Evolutionary conservation across 2,329 filamentous ascomycete genomes (phyloP).

Genomic region (Trichoderma pleuroti): DNA sequence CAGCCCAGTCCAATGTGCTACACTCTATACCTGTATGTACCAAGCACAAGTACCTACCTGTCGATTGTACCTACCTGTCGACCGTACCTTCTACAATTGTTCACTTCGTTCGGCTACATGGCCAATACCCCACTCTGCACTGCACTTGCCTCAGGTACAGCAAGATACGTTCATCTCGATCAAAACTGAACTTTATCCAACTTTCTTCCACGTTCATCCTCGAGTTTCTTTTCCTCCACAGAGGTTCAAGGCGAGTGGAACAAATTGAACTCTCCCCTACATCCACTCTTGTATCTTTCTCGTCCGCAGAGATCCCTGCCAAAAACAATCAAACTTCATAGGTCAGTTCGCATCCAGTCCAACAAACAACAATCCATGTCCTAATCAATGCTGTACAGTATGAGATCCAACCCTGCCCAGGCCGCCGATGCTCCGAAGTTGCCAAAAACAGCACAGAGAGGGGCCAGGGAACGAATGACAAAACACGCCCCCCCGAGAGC

Average conservation of each 20-base stretch:
- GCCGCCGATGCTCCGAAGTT: not conserved
- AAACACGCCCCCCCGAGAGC: not conserved
- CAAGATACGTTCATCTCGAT: not conserved
- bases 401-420: not conserved
- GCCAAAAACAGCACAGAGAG: not conserved
- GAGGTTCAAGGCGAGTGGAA: no score
- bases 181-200: not conserved
- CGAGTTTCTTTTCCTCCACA: not conserved
- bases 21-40: no score
- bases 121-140: not conserved
- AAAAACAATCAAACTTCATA: not conserved
- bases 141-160: not conserved
- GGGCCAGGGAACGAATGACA: not conserved
- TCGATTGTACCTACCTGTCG: not conserved
- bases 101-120: not conserved
- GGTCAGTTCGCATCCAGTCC: not conserved
- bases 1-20: not conserved
- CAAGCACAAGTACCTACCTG: no score
- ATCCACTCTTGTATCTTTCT: not conserved
- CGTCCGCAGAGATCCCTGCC: no score
- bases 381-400: not conserved
- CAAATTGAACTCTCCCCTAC: not conserved
- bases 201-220: not conserved
- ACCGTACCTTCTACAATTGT: not conserved
- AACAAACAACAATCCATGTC: not conserved